phyloP scores from a whole-genome alignment of 179 eudicot genomes.

The Silene noctiflora region DNA sequence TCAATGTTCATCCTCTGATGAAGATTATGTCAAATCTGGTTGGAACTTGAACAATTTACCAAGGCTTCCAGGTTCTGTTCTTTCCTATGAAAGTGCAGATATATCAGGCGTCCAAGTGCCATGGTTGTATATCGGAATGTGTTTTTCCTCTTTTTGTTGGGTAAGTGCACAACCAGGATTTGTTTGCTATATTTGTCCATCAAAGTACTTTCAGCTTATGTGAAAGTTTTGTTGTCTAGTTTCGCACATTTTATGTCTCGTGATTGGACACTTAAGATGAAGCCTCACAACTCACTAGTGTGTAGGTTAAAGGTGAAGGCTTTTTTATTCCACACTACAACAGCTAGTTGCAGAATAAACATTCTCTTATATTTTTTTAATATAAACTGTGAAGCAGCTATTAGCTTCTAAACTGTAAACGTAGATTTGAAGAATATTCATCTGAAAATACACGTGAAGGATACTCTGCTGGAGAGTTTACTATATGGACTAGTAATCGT shows the following conservation, averaged over 20 bases:
- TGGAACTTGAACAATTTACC: slow-evolving; percentile 99
- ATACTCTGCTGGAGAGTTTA: not conserved
- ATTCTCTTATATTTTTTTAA: not conserved
- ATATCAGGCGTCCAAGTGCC: slow-evolving; percentile 99
- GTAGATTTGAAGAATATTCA: not conserved
- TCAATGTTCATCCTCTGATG: slow-evolving; percentile 46
- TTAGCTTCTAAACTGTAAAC: not conserved
- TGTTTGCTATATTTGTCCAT: not conserved
- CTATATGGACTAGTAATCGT: not conserved
- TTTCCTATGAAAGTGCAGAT: slow-evolving; percentile 79
- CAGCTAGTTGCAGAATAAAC: not conserved
- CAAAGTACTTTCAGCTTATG: slow-evolving; percentile 4
- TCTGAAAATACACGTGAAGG: not conserved
- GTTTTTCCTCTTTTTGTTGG: slow-evolving; percentile 99
- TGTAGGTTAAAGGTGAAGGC: not conserved
- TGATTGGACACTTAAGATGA: not conserved
- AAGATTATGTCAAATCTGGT: slow-evolving; percentile 68
- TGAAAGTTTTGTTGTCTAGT: not conserved
- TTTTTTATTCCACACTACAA: slow-evolving; percentile 1
- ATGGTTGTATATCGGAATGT: slow-evolving; percentile 98
- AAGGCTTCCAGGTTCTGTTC: slow-evolving; percentile 90
- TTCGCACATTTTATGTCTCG: not conserved
- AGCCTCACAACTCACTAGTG: not conserved
- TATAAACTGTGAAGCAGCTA: slow-evolving; percentile 6
- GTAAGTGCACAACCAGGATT: slow-evolving; percentile 44